These are phyloP conservation scores for Talaromyces sp. DNA, from an alignment of 2,329 filamentous ascomycete genomes.

Conservation along the genomic window DNA sequence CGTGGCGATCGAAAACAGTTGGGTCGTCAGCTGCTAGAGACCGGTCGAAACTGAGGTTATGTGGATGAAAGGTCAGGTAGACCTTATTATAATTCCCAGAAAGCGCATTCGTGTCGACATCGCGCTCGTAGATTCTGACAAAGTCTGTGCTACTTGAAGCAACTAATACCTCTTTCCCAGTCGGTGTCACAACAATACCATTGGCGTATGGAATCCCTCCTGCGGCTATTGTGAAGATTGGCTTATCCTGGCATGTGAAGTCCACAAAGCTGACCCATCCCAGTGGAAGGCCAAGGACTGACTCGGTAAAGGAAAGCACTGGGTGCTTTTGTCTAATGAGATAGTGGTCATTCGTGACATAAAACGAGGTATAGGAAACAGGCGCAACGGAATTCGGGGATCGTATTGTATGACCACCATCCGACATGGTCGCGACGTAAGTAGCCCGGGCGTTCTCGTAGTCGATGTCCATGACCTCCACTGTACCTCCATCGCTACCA, in stretches of 20 bases:
- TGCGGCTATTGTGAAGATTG: conserved; percentile 11
- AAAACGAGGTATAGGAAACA: conserved; percentile 14
- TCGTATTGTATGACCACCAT: conserved; percentile 11
- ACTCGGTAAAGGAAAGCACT: conserved; percentile 11
- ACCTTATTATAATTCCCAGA: conserved; percentile 10
- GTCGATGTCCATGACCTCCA: conserved; percentile 14
- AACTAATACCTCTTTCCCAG: conserved; percentile 13
- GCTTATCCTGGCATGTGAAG: conserved; percentile 3
- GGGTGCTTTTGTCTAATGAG: conserved; percentile 10
- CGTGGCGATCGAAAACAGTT: conserved; percentile 12
- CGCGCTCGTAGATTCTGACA: conserved; percentile 13
- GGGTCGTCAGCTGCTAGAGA: conserved; percentile 11
- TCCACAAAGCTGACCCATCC: conserved; percentile 15
- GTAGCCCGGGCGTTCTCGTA: conserved; percentile 12
- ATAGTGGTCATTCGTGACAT: conserved; percentile 15
- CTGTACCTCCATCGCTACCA: conserved; percentile 5
- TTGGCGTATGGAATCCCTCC: conserved; percentile 12
- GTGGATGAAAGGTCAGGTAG: conserved; percentile 12
- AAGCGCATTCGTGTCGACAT: conserved; percentile 10
- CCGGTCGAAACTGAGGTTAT: conserved; percentile 13
- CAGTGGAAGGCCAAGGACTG: conserved; percentile 8
- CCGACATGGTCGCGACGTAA: conserved; percentile 11
- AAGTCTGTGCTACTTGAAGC: conserved; percentile 10
- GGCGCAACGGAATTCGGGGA: conserved; percentile 13
- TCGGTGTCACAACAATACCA: conserved; percentile 14